Base-by-base conservation (phyloP, 2,329 filamentous ascomycete species). In the Fusarium sulawesiense region DNA sequence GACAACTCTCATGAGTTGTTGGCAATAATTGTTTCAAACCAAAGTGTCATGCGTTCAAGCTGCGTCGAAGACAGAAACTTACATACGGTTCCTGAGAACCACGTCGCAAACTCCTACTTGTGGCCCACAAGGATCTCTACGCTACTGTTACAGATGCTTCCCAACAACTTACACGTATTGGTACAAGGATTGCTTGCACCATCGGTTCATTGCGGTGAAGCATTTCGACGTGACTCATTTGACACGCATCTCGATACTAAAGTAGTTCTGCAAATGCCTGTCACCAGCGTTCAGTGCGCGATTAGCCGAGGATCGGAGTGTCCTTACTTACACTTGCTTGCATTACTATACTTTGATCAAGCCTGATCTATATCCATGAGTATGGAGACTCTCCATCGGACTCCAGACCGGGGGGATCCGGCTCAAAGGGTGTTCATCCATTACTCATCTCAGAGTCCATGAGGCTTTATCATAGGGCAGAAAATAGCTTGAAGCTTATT, bases 241-340 rank as follows among this genome's bases (percentile, higher is more conserved):
- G 37, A 25, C 49, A 41, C 34, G 49, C 49, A 53, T 53, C 49
- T 53, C 42, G 27, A 27, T 32, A n/a, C 51, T 45, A 55, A n/a
- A 23, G 42, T 25, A 34, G 25, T 23, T 49, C 27, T 20, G 13
- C 2, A 40, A 18, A 40, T 42, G 49, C 27, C 41, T 9, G 32
- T 40, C 23, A 32, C 30, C 48, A 51, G 16, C 23, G 23, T 53
- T 37, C 16, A 18, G 18, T 23, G 32, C 13, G 12, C 21, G 23
- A 51, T 51, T 27, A 23, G 48, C 25, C 32, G 11, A 11, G 18
- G 48, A 37, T 40, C 48, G 32, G 37, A 13, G 49, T 42, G 29
- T 41, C 37, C n/a, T 41, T 21, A 53, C n/a, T 41, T 21, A 42
- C 49, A 53, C 7, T 42, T 53, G 32, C 37, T n/a, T 53, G 18